Percentiles rank a stretch among this genome's conserved stretches.
Conservation (phyloP, 805 yeast genomes). For the Kodamaea kaohsiungensis region DNA sequence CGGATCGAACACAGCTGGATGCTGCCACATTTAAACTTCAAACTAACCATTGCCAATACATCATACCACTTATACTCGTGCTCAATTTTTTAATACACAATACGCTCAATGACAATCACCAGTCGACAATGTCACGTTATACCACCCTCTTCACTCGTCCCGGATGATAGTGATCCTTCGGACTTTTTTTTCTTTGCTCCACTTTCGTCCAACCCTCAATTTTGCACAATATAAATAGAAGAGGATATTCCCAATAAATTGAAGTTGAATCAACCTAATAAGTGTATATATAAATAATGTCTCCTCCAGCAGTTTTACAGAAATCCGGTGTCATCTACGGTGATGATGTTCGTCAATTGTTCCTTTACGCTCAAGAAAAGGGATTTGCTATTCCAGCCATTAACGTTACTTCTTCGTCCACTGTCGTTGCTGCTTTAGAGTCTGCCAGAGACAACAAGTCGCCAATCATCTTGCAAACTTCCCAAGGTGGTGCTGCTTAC, state of each 20-base stretch:
- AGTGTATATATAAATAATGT: conserved; percentile 42
- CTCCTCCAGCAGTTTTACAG: conserved; percentile 71
- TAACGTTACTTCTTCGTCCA: conserved; percentile 96
- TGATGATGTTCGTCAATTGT: conserved; percentile 86
- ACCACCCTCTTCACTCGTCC: background rate
- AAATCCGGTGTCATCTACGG: conserved; percentile 99
- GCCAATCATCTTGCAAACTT: conserved; percentile 95
- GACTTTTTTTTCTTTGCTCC: conserved; percentile 8
- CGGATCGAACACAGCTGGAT: background rate
- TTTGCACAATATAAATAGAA: conserved; percentile 2
- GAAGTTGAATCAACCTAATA: background rate
- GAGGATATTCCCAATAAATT: background rate
- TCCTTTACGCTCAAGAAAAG: conserved; percentile 89
- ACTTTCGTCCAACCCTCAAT: background rate
- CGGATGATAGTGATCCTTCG: conserved; percentile 11
- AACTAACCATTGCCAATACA: background rate
- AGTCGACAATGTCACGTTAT: conserved; percentile 1
- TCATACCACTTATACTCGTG: background rate
- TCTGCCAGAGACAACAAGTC: conserved; percentile 57
- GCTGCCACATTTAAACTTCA: background rate
- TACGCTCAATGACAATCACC: background rate
- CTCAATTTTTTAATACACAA: background rate
- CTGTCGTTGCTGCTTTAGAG: conserved; percentile 61
- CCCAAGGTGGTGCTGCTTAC: conserved; percentile 99
- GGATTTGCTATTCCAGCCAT: conserved; percentile 98